Base-by-base conservation (phyloP, 139 green algal genomes). In the Axilococcus clingmanii region DNA sequence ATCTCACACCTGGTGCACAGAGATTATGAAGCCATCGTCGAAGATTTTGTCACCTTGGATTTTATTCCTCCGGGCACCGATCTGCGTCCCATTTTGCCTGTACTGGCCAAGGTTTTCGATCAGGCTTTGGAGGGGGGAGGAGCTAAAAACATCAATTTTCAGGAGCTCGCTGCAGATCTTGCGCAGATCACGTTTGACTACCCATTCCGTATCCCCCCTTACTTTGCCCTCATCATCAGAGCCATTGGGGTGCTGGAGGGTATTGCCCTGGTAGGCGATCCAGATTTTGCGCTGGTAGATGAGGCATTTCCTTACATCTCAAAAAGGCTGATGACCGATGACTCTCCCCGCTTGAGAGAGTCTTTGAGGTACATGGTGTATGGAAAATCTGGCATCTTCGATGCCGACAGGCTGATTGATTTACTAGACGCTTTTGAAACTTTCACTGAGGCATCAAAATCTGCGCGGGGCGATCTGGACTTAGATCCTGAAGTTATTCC, bases 141-240 rank as follows among this genome's bases (percentile, higher is more conserved):
- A 28, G 87, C 87, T n/a, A 95, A 94, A 76, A 83, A 79, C 68
- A 92, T 96, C 68, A 96, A 96, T 70, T 96, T 96, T 66, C 82
- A 96, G 69, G 89, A 96, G 63, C 76, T 98, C 28, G 87, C 91
- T 0, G 91, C 91, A 11, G 91, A 98, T 65, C 75, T 98, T 59
- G 91, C 91, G 22, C 80, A 96, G 68, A 96, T 99, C 71, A 99
- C 92, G 1, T 99, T 96, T 49, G 85, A 96, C 60, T 97, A 94
- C 64, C 92, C 92, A 23, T 93, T 93, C 70, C 48, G 71, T 25
- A 92, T 93, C 55, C 83, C 83, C 19, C 83, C 83, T 32, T 94
- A 95, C 74, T 96, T 96, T 74, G 84, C 85, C 4, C 72, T 94
- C 22, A 91, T 94, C 59, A 88, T 97, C 57, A 72, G 88, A 14